Conservation (phyloP, 805 yeast species). For the Metschnikowia continentalis region DNA sequence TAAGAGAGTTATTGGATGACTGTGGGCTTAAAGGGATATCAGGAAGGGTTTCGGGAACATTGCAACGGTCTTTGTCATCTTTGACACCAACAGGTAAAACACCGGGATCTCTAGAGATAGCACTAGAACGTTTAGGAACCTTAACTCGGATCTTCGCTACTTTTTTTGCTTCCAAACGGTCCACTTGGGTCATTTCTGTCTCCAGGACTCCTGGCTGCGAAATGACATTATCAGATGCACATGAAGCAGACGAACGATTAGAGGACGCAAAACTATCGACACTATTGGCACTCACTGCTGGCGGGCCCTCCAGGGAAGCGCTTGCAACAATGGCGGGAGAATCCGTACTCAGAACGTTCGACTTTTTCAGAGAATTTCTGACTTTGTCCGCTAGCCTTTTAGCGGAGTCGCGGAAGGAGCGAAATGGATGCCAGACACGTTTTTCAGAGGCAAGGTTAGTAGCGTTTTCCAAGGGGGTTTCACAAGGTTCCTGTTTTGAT, state of each 20-base stretch:
- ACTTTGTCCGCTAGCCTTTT: constrained; percentile 1
- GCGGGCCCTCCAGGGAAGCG: constrained; percentile 1
- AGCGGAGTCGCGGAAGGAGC: background rate
- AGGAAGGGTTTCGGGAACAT: background rate
- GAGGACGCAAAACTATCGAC: background rate
- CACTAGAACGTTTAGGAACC: background rate
- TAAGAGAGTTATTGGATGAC: background rate
- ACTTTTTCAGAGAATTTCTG: background rate
- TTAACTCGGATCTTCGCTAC: background rate
- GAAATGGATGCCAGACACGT: background rate
- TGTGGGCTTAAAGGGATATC: background rate
- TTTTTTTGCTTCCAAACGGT: background rate
- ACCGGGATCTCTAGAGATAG: background rate
- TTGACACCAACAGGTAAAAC: background rate
- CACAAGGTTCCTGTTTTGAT: background rate
- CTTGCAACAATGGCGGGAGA: background rate
- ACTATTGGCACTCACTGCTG: background rate
- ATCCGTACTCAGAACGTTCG: no score
- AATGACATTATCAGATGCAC: background rate
- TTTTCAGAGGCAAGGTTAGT: background rate
- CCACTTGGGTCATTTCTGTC: background rate
- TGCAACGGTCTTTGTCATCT: background rate
- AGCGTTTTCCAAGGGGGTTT: background rate
- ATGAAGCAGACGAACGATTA: background rate
- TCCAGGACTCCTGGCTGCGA: constrained; percentile 3